Evolutionary conservation across 768 basidiomycete genomes (phyloP).

Genomic region (Hericium coralloides): DNA sequence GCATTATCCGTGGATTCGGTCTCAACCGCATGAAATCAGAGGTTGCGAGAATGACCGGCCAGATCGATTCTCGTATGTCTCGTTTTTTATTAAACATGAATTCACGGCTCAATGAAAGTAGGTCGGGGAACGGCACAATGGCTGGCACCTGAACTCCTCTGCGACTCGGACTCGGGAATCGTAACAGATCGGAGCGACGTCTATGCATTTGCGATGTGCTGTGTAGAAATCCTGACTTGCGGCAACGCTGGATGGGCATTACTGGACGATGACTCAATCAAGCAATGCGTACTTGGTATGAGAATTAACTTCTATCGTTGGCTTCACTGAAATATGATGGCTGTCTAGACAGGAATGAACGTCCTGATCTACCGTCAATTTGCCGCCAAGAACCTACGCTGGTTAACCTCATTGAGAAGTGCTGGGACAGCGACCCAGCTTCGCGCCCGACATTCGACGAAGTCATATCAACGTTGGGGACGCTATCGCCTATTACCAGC

Average conservation of each 20-base stretch:
- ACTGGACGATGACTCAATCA: conserved; percentile 41
- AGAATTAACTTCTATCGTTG: background rate
- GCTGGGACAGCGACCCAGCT: background rate
- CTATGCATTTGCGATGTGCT: conserved; percentile 60
- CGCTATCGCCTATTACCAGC: too few relatives aligned
- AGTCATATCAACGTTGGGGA: background rate
- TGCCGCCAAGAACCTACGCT: background rate
- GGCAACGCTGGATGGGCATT: conserved; percentile 52
- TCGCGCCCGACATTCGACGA: background rate
- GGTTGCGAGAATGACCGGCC: too few relatives aligned
- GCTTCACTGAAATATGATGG: background rate
- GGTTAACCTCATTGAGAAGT: background rate
- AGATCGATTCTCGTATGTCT: too few relatives aligned
- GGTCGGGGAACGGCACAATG: conserved; percentile 51
- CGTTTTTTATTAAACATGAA: too few relatives aligned
- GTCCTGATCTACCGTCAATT: too few relatives aligned
- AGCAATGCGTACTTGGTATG: conserved; percentile 40
- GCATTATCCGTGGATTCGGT: conserved; percentile 76
- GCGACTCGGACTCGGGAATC: conserved; percentile 37
- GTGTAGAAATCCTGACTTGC: conserved; percentile 53
- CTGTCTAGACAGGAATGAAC: too few relatives aligned
- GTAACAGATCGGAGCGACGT: conserved; percentile 42
- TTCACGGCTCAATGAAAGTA: conserved; percentile 30
- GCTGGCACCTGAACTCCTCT: conserved; percentile 62
- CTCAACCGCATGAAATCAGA: conserved; percentile 65